Conservation (phyloP, 306 rosid genomes). For the Dalbergia oliveri region DNA sequence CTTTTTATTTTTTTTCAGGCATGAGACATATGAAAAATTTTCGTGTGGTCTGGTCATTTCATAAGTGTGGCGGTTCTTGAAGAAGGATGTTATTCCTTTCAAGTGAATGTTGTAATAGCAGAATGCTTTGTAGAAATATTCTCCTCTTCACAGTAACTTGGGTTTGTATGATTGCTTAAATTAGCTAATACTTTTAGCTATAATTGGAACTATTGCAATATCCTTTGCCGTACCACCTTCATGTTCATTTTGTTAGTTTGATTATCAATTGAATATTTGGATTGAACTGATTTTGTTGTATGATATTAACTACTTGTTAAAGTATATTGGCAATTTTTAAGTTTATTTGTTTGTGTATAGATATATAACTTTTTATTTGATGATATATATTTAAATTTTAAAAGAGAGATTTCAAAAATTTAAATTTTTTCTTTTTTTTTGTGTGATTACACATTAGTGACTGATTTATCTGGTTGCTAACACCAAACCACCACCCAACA, state of each 20-base stretch:
- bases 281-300: no score
- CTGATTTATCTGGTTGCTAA: no score
- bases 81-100: constrained; percentile 53
- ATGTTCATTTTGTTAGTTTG: constrained; percentile 46
- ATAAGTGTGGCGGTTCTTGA: constrained; percentile 49
- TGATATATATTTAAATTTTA: no score
- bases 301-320: no score
- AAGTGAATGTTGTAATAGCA: constrained; percentile 64
- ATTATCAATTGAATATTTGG: constrained; percentile 28
- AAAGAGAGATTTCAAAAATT: no score
- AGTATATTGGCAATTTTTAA: no score
- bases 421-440: no score
- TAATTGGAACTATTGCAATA: constrained; percentile 48
- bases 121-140: constrained; percentile 54
- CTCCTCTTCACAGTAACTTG: constrained; percentile 43
- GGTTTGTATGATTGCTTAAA: constrained; percentile 62
- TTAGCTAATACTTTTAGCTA: constrained; percentile 69
- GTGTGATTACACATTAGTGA: no score
- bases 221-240: constrained; percentile 10
- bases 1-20: constrained; percentile 54
- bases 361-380: no score
- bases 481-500: no score
- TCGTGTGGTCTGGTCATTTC: constrained; percentile 46
- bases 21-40: constrained; percentile 52
- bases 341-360: no score